Conservation (phyloP, 495 filamentous ascomycete genomes). For the Penicillium argentinense region DNA sequence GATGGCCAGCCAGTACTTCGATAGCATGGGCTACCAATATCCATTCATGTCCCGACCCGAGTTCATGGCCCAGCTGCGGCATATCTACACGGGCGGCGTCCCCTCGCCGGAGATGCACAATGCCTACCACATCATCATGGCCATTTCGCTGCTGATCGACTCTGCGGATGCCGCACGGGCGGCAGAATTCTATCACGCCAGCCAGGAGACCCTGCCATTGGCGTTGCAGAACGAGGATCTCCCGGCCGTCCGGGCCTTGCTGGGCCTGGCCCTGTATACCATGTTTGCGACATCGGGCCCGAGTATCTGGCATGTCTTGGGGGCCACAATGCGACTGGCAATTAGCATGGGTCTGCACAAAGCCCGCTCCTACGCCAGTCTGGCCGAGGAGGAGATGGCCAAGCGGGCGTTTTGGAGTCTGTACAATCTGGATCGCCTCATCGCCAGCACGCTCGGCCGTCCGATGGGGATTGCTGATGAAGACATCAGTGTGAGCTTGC, state of each 20-base stretch:
- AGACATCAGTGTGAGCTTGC: constrained; percentile 46
- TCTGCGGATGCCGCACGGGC: constrained; percentile 35
- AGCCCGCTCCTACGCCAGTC: constrained; percentile 32
- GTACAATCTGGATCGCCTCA: constrained; percentile 52
- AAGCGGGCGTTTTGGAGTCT: constrained; percentile 55
- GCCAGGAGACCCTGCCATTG: constrained; percentile 38
- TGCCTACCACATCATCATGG: constrained; percentile 45
- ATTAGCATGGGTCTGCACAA: constrained; percentile 53
- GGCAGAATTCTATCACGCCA: constrained; percentile 41
- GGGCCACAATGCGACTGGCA: constrained; percentile 46
- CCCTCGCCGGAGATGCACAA: constrained; percentile 39
- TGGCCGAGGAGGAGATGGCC: constrained; percentile 46
- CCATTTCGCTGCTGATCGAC: constrained; percentile 39
- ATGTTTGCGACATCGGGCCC: constrained; percentile 51
- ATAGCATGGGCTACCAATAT: constrained; percentile 47
- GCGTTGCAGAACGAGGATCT: constrained; percentile 46
- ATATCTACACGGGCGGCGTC: constrained; percentile 39
- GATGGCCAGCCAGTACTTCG: constrained; percentile 40
- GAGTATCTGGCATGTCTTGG: constrained; percentile 55
- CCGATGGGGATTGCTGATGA: constrained; percentile 52
- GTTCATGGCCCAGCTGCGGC: constrained; percentile 36
- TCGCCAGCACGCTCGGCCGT: constrained; percentile 49
- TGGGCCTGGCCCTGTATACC: constrained; percentile 52
- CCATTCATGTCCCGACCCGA: constrained; percentile 42
- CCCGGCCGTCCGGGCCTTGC: constrained; percentile 43